Base-by-base conservation (phyloP, 73 alveolate species). In the Paramecium sexaurelia region DNA sequence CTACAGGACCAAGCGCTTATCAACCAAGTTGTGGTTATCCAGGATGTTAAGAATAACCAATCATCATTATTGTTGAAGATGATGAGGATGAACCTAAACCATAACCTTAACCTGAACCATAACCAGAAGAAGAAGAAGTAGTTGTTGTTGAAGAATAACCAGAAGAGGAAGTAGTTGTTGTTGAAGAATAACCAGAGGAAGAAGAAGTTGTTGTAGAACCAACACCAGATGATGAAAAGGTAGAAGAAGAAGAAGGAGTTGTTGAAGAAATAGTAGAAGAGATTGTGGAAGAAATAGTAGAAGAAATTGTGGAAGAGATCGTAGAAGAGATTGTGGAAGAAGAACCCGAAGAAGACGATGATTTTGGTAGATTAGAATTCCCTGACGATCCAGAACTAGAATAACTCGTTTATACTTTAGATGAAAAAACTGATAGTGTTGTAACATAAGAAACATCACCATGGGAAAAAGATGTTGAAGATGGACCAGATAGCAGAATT, bases 71-170 rank as follows among this genome's bases (percentile, higher is more conserved):
- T 40, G 90, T 41, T 39, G 90, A 78, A 41, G 90, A 78, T 43
- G 86, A 71, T 71, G 90, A 78, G 15, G 90, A 78, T 39, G 90
- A 78, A 41, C 75, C 75, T 39, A 45, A 78, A 41, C 61, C 43
- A 6, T 1, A 41, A 78, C 75, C 71, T 5, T 0, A 37, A 45
- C 61, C 43, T 1, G 55, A 78, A 78, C 73, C 90, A 3, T 0
- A 78, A 39, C 61, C 43, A 39, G 75, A 41, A 41, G 88, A 15
- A 7, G 69, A 39, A 22, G 67, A 51, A 17, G 67, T 17, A 51
- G 67, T 51, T 51, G 33, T 51, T 17, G 67, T n/a, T n/a, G 33
- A 17, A 51, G 90, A 45, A 24, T 2, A 15, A 36, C 55, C 33
- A 9, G 88, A 15, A 7, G 69, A 39, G 9, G 67, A 51, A 17